phyloP scores from a whole-genome alignment of 2,329 filamentous ascomycete species.

The Cercospora sp. region DNA sequence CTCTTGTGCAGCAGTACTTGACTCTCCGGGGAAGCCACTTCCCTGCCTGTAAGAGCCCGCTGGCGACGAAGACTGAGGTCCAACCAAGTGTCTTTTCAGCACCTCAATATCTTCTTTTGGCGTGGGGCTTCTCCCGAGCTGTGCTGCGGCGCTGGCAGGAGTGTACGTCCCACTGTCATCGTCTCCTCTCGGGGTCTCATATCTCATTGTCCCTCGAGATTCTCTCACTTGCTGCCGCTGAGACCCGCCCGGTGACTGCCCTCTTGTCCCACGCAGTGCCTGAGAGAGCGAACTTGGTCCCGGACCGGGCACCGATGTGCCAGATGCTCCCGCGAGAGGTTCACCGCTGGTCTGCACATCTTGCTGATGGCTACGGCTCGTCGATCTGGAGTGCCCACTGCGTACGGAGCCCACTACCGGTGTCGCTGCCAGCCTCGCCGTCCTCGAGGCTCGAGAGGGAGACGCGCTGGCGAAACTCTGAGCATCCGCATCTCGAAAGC shows the following conservation, averaged over 20 bases:
- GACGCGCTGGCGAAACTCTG: conserved; percentile 34
- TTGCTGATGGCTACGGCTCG: conserved; percentile 29
- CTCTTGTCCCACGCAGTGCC: conserved; percentile 74
- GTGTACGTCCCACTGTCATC: conserved; percentile 81
- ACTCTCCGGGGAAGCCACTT: conserved; percentile 31
- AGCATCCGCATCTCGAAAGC: conserved; percentile 22
- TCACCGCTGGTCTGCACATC: conserved; percentile 58
- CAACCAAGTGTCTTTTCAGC: conserved; percentile 82
- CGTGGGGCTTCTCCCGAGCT: conserved; percentile 51
- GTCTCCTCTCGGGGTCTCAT: conserved; percentile 48
- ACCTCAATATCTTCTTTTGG: conserved; percentile 89
- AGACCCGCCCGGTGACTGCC: conserved; percentile 67
- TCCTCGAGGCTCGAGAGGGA: conserved; percentile 48
- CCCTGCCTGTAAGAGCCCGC: conserved; percentile 34
- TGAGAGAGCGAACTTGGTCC: conserved; percentile 85
- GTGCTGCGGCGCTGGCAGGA: conserved; percentile 54
- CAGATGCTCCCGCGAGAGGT: conserved; percentile 61
- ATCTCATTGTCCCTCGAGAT: conserved; percentile 49
- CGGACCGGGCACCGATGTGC: conserved; percentile 67
- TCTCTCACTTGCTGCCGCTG: conserved; percentile 56
- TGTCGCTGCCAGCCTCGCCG: conserved; percentile 34
- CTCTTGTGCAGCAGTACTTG: conserved; percentile 51
- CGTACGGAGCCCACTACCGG: conserved; percentile 32
- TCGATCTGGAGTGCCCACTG: conserved; percentile 22
- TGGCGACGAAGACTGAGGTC: conserved; percentile 54